A percentile compares a stretch with the other conserved stretches of the same genome.
Evolutionary conservation across 148 eudicot genomes (phyloP).

Genomic region (Camellia lanceoleosa): DNA sequence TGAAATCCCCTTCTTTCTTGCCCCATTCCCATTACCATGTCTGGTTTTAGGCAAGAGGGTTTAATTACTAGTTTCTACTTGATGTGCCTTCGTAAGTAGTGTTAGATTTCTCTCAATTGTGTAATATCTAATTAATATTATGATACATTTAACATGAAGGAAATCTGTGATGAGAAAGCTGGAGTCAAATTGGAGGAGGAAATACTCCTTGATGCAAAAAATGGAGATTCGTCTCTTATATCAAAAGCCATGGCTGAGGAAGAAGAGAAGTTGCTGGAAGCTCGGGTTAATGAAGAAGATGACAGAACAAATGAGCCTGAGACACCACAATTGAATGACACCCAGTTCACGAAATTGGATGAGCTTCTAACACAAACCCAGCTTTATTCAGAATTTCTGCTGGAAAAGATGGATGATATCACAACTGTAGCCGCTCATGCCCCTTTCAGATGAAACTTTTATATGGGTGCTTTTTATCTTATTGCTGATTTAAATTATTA

Average conservation of each 20-base stretch:
- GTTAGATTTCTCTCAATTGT: not conserved
- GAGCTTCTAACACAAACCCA: slow-evolving; percentile 88
- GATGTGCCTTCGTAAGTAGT: not conserved
- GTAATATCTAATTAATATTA: not conserved
- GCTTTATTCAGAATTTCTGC: slow-evolving; percentile 77
- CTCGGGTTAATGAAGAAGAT: slow-evolving; percentile 53
- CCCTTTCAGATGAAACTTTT: slow-evolving; percentile 5
- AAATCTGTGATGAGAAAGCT: slow-evolving; percentile 38
- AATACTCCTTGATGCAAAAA: slow-evolving; percentile 42
- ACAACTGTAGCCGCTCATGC: slow-evolving; percentile 38
- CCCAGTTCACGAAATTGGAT: slow-evolving; percentile 80
- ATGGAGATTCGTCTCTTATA: slow-evolving; percentile 58
- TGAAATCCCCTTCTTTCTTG: not conserved
- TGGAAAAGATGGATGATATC: slow-evolving; percentile 95
- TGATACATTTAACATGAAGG: slow-evolving; percentile 29
- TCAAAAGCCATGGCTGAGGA: slow-evolving; percentile 56
- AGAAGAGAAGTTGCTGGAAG: slow-evolving; percentile 63
- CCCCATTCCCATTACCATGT: not conserved
- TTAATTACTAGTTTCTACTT: not conserved
- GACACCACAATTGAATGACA: slow-evolving; percentile 53
- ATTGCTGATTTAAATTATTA: slow-evolving; percentile 2
- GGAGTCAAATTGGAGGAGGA: slow-evolving; percentile 46
- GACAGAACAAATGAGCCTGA: slow-evolving; percentile 29
- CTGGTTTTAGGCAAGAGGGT: not conserved
- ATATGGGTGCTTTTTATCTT: not conserved